Evolutionary conservation across 2,329 filamentous ascomycete species (phyloP), one percentile per base, ranked within the genome.

Genomic region (Ilyonectria mors-panacis): DNA sequence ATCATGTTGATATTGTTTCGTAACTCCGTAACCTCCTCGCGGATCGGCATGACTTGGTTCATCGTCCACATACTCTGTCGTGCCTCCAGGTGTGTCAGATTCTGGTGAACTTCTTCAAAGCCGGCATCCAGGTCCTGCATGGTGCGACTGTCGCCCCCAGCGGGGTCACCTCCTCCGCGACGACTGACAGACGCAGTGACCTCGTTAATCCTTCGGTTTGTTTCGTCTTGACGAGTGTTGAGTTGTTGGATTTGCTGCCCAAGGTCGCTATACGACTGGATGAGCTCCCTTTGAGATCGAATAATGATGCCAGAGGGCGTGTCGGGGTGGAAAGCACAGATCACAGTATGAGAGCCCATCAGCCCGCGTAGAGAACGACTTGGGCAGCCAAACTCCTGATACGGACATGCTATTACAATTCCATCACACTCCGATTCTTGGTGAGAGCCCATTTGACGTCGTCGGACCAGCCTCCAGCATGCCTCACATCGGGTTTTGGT

Each of bases 11-110:
- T 81, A 70, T 85, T 88, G 78, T 85, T 88, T 48, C 85, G 82
- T 47, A 89, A 80, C 75, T 91, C 89, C 4, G 86, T 85, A n/a
- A 91, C 84, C 77, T 90, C 87, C 65, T 91, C 88, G 63, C 89
- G 88, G 67, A 91, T 85, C 8, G 86, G 88, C 73, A 89, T 84
- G 6, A 88, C 86, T 76, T 91, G 87, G 71, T 89, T 90, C 74
- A 91, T 83, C 9, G 89, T 83, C 83, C 88, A 86, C 78, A 89
- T 86, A 35, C 85, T 88, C 74, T 90, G 88, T 55, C 87, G 85
- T 4, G 86, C 86, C 73, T 91, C 88, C 56, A 89, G 82, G 65
- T 90, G 88, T 21, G 85, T 86, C 42, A 91, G 73, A 47, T 85
- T 85, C 62, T 88, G 85, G 57, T 88, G 86, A 3, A 91, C 78